Evolutionary conservation across 257 asterid genomes (phyloP).

Genomic region (Penstemon davidsonii): DNA sequence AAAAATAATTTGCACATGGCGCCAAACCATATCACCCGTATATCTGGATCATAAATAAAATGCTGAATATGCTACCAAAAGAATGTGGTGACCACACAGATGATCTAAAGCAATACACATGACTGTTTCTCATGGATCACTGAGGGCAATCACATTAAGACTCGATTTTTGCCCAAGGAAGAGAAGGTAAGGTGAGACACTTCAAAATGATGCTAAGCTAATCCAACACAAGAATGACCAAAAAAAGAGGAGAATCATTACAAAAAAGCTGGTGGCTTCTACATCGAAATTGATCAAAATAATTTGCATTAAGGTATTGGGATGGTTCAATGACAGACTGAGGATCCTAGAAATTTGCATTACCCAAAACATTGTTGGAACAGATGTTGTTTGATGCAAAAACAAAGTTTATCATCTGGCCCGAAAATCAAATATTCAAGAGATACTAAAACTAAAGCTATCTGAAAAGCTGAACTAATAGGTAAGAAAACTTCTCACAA

Average conservation of each 20-base stretch:
- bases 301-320: background rate
- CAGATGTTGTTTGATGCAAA: background rate
- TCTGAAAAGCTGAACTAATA: slow-evolving; percentile 7
- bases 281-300: too few species aligned
- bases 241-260: background rate
- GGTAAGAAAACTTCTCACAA: slow-evolving; percentile 8
- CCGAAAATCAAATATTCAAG: slow-evolving; percentile 11
- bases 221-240: background rate
- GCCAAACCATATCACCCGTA: background rate
- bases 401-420: background rate
- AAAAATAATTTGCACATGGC: background rate
- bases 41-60: too few species aligned
- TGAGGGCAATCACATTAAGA: background rate
- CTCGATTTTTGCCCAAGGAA: slow-evolving; percentile 1
- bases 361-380: background rate
- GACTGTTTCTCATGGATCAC: background rate
- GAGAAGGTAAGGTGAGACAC: background rate
- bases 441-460: slow-evolving; percentile 14
- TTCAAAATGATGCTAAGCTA: background rate
- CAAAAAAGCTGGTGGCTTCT: too few species aligned
- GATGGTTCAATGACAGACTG: background rate
- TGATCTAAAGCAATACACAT: background rate
- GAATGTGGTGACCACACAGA: slow-evolving; percentile 9
- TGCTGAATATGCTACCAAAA: background rate
- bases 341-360: background rate